phyloP scores from a whole-genome alignment of 805 yeast genomes.

The Yarrowia hollandica region DNA sequence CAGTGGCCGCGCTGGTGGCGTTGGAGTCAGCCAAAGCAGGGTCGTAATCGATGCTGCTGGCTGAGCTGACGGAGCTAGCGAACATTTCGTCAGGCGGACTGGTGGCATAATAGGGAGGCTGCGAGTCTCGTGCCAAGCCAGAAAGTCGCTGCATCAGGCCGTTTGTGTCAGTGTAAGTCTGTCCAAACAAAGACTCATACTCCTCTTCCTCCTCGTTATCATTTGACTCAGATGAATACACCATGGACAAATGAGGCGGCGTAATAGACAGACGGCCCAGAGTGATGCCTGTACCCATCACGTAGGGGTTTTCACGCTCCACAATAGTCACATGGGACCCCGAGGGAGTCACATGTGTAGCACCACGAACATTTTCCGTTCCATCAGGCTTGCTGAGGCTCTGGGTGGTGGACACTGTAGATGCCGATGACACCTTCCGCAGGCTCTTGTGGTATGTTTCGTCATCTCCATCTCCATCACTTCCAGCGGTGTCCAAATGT shows the following conservation, averaged over 20 bases:
- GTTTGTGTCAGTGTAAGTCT: slow-evolving; percentile 17
- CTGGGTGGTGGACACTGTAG: not conserved
- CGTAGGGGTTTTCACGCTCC: slow-evolving; percentile 24
- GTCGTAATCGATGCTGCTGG: slow-evolving; percentile 12
- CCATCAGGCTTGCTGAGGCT: slow-evolving; percentile 6
- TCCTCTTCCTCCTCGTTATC: slow-evolving; percentile 23
- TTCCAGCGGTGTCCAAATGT: not conserved
- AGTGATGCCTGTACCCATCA: slow-evolving; percentile 24
- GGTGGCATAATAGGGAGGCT: slow-evolving; percentile 11
- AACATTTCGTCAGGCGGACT: slow-evolving; percentile 18
- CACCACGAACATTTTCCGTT: slow-evolving; percentile 6
- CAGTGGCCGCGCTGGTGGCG: not conserved
- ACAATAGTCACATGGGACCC: slow-evolving; percentile 8
- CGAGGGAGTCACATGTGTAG: slow-evolving; percentile 12
- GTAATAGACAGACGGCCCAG: slow-evolving; percentile 24
- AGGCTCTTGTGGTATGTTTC: not conserved
- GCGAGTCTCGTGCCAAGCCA: not conserved
- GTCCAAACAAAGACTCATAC: slow-evolving; percentile 22
- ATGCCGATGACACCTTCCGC: not conserved
- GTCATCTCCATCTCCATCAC: slow-evolving; percentile 18
- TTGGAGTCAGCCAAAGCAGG: not conserved
- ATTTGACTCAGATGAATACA: slow-evolving; percentile 7
- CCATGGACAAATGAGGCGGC: slow-evolving; percentile 24
- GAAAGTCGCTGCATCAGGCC: slow-evolving; percentile 12
- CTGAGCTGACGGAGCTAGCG: slow-evolving; percentile 6